Evolutionary conservation across 768 basidiomycete genomes (phyloP).

Genomic region (Pleurotus cornucopiae): DNA sequence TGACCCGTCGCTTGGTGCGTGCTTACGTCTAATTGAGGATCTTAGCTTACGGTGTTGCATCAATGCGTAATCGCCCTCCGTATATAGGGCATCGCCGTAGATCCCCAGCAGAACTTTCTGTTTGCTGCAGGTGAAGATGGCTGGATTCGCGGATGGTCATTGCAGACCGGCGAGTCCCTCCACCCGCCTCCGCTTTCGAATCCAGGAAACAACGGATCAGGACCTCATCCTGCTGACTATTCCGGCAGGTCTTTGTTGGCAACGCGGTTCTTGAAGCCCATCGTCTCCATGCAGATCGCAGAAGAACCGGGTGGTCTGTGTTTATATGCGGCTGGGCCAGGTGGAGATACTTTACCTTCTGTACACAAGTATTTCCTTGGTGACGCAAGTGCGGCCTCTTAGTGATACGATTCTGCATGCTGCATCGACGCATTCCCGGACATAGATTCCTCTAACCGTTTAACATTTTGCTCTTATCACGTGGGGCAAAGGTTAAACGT

Average conservation of each 20-base stretch:
- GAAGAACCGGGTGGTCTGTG: conserved; percentile 32
- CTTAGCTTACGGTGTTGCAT: neutral
- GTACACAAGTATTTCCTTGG: neutral
- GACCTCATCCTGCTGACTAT: neutral
- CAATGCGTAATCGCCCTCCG: neutral
- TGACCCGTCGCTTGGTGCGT: conserved; percentile 49
- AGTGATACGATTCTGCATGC: neutral
- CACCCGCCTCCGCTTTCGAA: conserved; percentile 11
- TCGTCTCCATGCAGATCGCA: conserved; percentile 48
- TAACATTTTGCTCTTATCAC: no score
- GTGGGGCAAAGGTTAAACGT: no score
- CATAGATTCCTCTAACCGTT: no score
- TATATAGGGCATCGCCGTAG: conserved; percentile 55
- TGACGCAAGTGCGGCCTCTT: neutral
- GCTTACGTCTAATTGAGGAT: neutral
- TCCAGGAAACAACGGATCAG: neutral
- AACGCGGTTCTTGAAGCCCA: conserved; percentile 27
- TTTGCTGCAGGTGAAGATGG: conserved; percentile 69
- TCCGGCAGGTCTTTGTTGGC: conserved; percentile 25
- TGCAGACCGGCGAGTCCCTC: conserved; percentile 47
- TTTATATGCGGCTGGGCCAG: conserved; percentile 51
- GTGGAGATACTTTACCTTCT: conserved; percentile 15
- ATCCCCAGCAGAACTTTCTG: conserved; percentile 52
- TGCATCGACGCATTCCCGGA: no score
- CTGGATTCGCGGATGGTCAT: conserved; percentile 65